Conservation (phyloP, 2,329 filamentous ascomycete species). For the Fusarium staphyleae region DNA sequence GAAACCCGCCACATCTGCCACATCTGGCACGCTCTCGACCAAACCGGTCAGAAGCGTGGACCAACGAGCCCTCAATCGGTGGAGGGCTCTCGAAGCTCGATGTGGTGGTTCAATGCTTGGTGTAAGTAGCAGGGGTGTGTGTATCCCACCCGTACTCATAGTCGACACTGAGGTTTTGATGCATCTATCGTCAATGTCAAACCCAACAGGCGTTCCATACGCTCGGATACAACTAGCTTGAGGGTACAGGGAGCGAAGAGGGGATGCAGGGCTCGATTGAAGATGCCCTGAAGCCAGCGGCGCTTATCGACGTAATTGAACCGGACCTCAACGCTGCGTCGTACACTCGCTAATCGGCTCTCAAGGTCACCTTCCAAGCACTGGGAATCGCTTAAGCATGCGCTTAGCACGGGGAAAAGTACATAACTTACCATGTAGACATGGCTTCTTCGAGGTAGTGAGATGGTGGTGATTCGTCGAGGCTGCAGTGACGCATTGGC, state of each 20-base stretch:
- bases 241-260: conserved; percentile 18
- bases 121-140: conserved; percentile 21
- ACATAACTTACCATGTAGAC: too few relatives aligned
- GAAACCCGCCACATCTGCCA: conserved; percentile 12
- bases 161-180: neutral
- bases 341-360: conserved; percentile 9
- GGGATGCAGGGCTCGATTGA: neutral
- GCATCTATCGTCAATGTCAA: neutral
- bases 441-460: conserved; percentile 1
- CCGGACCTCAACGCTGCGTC: neutral
- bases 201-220: conserved; percentile 5
- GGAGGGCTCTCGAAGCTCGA: conserved; percentile 11
- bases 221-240: conserved; percentile 19
- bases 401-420: neutral
- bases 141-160: conserved; percentile 15
- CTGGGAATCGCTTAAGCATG: neutral
- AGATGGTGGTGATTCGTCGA: too few relatives aligned
- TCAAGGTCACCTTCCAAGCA: conserved; percentile 25
- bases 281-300: conserved; percentile 1
- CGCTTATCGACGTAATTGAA: neutral
- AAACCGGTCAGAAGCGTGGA: conserved; percentile 25
- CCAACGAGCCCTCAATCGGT: conserved; percentile 22
- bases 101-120: conserved; percentile 3
- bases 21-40: conserved; percentile 11
- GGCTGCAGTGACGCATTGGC: neutral